A percentile compares a stretch with the other conserved stretches of the same genome.
Evolutionary conservation across 1,139 yeast genomes (phyloP).

Genomic region (Petasospora rhodanensis): DNA sequence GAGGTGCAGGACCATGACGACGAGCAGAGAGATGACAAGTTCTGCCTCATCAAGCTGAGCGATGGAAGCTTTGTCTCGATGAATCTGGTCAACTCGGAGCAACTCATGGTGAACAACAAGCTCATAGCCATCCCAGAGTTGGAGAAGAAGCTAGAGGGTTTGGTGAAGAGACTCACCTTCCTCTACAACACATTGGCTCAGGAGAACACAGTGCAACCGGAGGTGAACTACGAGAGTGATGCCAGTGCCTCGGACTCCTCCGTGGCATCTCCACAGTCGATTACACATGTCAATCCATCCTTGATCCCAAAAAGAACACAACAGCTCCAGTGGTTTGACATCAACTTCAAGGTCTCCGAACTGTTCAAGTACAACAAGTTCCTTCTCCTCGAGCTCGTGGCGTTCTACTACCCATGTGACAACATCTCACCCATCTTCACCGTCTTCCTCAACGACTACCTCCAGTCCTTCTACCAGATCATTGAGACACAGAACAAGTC

Average conservation of each 20-base stretch:
- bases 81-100: constrained; percentile 8
- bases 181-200: constrained; percentile 6
- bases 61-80: constrained; percentile 22
- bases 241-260: constrained; percentile 13
- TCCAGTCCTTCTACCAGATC: constrained; percentile 23
- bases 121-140: constrained; percentile 16
- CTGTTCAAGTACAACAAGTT: constrained; percentile 19
- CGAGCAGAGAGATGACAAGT: constrained; percentile 7
- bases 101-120: constrained; percentile 15
- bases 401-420: constrained; percentile 17
- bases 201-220: constrained; percentile 1
- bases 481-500: constrained; percentile 19
- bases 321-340: constrained; percentile 12
- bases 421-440: constrained; percentile 6
- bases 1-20: constrained; percentile 2
- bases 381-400: constrained; percentile 15
- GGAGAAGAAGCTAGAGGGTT: constrained; percentile 9
- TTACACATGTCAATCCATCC: constrained; percentile 2
- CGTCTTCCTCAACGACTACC: constrained; percentile 17
- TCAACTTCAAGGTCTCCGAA: constrained; percentile 13
- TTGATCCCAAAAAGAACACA: not conserved
- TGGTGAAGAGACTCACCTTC: constrained; percentile 10
- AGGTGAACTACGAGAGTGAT: constrained; percentile 9
- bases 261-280: constrained; percentile 10
- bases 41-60: constrained; percentile 20